A percentile compares a stretch with the other conserved stretches of the same genome.
Conservation (phyloP, 805 yeast species). For the Lipomyces japonicus region DNA sequence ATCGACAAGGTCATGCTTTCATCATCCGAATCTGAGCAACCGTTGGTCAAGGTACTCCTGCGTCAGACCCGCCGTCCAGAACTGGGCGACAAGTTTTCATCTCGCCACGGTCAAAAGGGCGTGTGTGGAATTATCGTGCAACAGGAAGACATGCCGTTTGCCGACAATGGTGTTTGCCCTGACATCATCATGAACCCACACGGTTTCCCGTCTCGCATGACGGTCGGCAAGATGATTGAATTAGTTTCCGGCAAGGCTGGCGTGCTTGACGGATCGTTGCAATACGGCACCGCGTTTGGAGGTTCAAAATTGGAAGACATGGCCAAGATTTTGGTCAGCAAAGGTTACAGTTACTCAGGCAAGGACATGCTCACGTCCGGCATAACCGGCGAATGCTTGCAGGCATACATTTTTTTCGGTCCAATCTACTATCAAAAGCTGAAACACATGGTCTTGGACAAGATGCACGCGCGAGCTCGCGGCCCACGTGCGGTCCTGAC, state of each 20-base stretch:
- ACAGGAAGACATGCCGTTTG: slow-evolving; percentile 95
- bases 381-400: slow-evolving; percentile 93
- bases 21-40: slow-evolving; percentile 91
- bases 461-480: slow-evolving; percentile 99
- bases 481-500: slow-evolving; percentile 98
- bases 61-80: slow-evolving; percentile 98
- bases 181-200: slow-evolving; percentile 99
- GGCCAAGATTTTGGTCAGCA: slow-evolving; percentile 82
- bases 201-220: slow-evolving; percentile 99
- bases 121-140: slow-evolving; percentile 97
- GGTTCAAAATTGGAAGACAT: slow-evolving; percentile 95
- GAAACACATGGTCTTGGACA: slow-evolving; percentile 98
- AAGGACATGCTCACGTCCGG: slow-evolving; percentile 97
- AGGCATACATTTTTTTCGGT: slow-evolving; percentile 97
- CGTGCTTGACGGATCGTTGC: slow-evolving; percentile 82
- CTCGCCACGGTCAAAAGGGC: slow-evolving; percentile 98
- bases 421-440: slow-evolving; percentile 97
- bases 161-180: slow-evolving; percentile 85
- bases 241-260: slow-evolving; percentile 97
- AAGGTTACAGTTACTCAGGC: slow-evolving; percentile 92
- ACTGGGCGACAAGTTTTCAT: slow-evolving; percentile 93
- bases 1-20: slow-evolving; percentile 98
- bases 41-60: slow-evolving; percentile 82
- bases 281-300: slow-evolving; percentile 98
- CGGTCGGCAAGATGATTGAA: slow-evolving; percentile 98